Evolutionary conservation across 148 eudicot species (phyloP), one percentile per base, ranked within the genome.

Genomic region (Vaccinium myrtillus): DNA sequence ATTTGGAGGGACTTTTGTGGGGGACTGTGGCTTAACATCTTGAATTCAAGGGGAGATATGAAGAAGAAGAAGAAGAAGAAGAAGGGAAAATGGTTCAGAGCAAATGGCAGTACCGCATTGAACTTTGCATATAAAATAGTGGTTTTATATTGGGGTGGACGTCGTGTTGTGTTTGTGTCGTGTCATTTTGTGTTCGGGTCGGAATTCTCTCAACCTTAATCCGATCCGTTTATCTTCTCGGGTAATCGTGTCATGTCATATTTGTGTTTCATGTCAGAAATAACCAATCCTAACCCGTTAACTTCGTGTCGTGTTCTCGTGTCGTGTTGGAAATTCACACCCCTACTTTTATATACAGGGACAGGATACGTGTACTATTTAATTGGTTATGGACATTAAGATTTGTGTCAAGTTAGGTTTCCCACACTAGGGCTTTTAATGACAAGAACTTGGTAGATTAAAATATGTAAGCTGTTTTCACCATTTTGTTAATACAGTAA

Each of bases 351-450:
- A 75, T 65, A 55, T 30, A 10, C 32, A 50, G 15, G 11, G 48
- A 69, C 54, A 49, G 19, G 5, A 27, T 15, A 67, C 0, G 27
- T 77, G 18, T 23, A 65, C 30, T 65, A 65, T 4, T 84, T 61
- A 83, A 67, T 80, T 54, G 36, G 2, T 8, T 75, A n/a, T 79
- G 48, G 71, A 55, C 79, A 56, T 54, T 9, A 74, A 85, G 63
- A 81, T 85, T 74, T 48, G 87, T 85, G 87, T 55, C 83, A 53
- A 69, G 51, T 70, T 79, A 73, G 58, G 21, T 75, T 48, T 81
- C 75, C 83, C 83, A 74, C 80, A 67, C 80, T 74, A 27, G 84
- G 75, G 75, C 63, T 74, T 73, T 85, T 36, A 81, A 59, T 73
- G 87, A 71, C 49, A 32, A 13, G 8, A 18, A 74, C 11, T 53